Percentiles rank a stretch among this genome's conserved stretches.
Conservation (phyloP, 495 filamentous ascomycete genomes). For the Niebla homalea region DNA sequence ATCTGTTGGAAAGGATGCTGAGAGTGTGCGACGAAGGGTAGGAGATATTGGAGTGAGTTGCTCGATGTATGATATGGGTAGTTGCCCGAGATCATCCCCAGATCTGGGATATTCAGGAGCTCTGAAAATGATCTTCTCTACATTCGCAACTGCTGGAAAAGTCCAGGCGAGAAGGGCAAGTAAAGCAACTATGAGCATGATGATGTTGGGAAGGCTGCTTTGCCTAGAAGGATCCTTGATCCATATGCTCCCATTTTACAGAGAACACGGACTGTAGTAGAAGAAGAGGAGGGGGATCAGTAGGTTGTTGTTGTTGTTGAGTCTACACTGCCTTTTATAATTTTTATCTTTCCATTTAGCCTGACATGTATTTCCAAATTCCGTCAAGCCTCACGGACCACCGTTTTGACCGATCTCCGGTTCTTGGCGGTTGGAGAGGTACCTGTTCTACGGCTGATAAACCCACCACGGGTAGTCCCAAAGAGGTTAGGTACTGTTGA, state of each 20-base stretch:
- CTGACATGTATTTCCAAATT: not conserved
- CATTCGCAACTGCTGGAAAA: slow-evolving; percentile 44
- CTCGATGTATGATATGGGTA: slow-evolving; percentile 9
- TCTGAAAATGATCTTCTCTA: slow-evolving; percentile 84
- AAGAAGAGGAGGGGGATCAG: too few relatives aligned
- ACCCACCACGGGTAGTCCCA: too few relatives aligned
- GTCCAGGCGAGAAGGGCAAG: slow-evolving; percentile 21
- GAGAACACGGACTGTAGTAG: too few relatives aligned
- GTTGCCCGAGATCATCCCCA: slow-evolving; percentile 42
- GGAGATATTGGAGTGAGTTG: slow-evolving; percentile 43
- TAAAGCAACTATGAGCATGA: not conserved
- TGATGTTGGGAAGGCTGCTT: not conserved
- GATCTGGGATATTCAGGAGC: slow-evolving; percentile 40
- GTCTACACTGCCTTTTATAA: not conserved
- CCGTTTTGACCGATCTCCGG: too few relatives aligned
- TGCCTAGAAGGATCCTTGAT: not conserved
- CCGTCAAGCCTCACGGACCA: too few relatives aligned
- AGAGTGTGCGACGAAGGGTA: slow-evolving; percentile 45
- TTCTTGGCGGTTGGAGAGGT: too few relatives aligned
- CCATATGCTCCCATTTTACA: not conserved
- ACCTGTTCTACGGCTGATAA: too few relatives aligned
- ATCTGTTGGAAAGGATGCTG: slow-evolving; percentile 50
- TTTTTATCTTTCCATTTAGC: not conserved
- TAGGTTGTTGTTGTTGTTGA: not conserved
- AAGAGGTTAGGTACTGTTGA: too few relatives aligned